phyloP scores from a whole-genome alignment of 1,284 basidiomycete species.

The Stygiomarasmius scandens region DNA sequence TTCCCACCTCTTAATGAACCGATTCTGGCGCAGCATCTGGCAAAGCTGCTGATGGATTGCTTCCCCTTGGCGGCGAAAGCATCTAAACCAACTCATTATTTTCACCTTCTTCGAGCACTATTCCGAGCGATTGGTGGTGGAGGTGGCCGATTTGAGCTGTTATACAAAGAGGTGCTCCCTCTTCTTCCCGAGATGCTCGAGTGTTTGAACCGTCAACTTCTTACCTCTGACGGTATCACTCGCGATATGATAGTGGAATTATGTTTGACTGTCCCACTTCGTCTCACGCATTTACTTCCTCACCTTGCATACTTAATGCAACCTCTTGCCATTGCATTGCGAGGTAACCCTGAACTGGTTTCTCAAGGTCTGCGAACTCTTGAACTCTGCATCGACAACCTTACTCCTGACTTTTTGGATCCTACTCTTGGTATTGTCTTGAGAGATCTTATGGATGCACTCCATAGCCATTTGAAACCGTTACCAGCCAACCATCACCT shows the following conservation, averaged over 20 bases:
- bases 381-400: conserved; percentile 99
- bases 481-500: conserved; percentile 90
- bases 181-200: conserved; percentile 97
- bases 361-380: conserved; percentile 96
- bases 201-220: conserved; percentile 89
- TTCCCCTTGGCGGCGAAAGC: conserved; percentile 94
- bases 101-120: conserved; percentile 90
- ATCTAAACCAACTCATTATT: conserved; percentile 90
- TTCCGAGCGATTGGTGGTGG: conserved; percentile 97
- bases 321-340: conserved; percentile 90
- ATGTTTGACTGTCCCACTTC: conserved; percentile 95
- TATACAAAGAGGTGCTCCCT: conserved; percentile 97
- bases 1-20: conserved; percentile 86
- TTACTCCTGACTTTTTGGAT: conserved; percentile 98
- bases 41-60: conserved; percentile 95
- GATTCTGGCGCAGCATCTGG: conserved; percentile 90
- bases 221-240: conserved; percentile 75
- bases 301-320: conserved; percentile 97
- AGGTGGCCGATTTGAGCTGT: conserved; percentile 90
- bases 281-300: conserved; percentile 94
- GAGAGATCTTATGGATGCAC: conserved; percentile 92
- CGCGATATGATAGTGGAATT: conserved; percentile 96
- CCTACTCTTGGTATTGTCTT: conserved; percentile 94
- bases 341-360: conserved; percentile 88
- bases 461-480: conserved; percentile 90